A percentile compares a stretch with the other conserved stretches of the same genome.
These are phyloP conservation scores for Wickerhamomyces bisporus DNA, from an alignment of 805 yeast species.

Conservation along the genomic window DNA sequence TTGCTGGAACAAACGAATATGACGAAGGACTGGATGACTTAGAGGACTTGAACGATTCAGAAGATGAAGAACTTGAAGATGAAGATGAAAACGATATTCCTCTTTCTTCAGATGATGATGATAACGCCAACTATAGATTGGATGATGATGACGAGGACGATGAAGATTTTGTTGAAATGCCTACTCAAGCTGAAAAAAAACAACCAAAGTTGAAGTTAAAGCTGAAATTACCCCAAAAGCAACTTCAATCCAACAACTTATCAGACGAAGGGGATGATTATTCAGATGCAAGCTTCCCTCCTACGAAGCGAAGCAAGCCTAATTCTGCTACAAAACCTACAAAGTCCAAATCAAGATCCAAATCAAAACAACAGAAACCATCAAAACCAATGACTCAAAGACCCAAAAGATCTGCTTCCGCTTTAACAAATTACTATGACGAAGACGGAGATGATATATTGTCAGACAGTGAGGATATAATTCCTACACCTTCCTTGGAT, in stretches of 20 bases:
- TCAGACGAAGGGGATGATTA: not conserved
- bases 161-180: slow-evolving; percentile 5
- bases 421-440: slow-evolving; percentile 1
- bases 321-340: too few relatives aligned
- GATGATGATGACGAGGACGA: slow-evolving; percentile 14
- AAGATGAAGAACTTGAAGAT: slow-evolving; percentile 11
- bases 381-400: slow-evolving; percentile 1
- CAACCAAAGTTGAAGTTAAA: slow-evolving; percentile 13
- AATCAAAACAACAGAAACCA: too few relatives aligned
- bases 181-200: slow-evolving; percentile 4
- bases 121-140: slow-evolving; percentile 9
- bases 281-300: too few relatives aligned
- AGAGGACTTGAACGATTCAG: slow-evolving; percentile 16
- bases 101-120: slow-evolving; percentile 11
- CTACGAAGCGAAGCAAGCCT: too few relatives aligned
- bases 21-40: slow-evolving; percentile 15
- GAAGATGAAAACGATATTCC: slow-evolving; percentile 9
- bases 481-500: slow-evolving; percentile 22
- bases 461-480: slow-evolving; percentile 18
- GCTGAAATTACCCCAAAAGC: slow-evolving; percentile 12
- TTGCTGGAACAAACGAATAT: slow-evolving; percentile 10
- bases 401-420: slow-evolving; percentile 3
- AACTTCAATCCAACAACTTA: not conserved
- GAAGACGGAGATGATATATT: slow-evolving; percentile 12
- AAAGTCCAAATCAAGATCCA: too few relatives aligned